Evolutionary conservation across 768 basidiomycete species (phyloP).

Genomic region (Suillus sp.): DNA sequence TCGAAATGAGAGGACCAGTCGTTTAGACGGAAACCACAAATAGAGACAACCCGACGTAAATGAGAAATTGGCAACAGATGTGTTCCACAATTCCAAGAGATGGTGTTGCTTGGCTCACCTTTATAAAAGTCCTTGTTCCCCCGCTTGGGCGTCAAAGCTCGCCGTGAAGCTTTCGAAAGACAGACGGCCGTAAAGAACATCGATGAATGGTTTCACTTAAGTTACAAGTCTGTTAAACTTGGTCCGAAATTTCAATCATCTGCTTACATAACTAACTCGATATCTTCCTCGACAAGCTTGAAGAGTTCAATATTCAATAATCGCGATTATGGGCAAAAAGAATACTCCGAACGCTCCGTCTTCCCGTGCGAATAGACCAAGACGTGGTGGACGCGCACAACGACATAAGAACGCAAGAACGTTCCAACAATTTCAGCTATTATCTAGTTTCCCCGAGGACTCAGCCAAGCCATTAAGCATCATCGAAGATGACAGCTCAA

Average conservation of each 20-base stretch:
- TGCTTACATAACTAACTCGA: constrained; percentile 2
- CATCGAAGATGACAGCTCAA: constrained; percentile 46
- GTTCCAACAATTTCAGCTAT: background rate
- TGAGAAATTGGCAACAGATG: background rate
- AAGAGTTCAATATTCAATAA: background rate
- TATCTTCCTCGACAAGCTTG: background rate
- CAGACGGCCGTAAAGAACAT: constrained; percentile 75
- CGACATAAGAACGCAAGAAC: background rate
- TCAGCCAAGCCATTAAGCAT: constrained; percentile 60
- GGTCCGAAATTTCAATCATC: background rate
- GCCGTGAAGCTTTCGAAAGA: constrained; percentile 82
- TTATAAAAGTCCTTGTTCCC: constrained; percentile 98
- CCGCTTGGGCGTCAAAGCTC: constrained; percentile 79
- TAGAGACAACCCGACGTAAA: background rate
- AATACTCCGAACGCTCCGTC: constrained; percentile 2
- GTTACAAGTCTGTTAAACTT: background rate
- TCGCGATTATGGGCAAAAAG: constrained; percentile 12
- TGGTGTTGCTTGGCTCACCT: constrained; percentile 49
- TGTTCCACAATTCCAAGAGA: background rate
- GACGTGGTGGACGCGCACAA: constrained; percentile 9
- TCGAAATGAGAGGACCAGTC: background rate
- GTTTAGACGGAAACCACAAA: constrained; percentile 2
- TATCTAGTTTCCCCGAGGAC: constrained; percentile 15
- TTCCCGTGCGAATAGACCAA: background rate
- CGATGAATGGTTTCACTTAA: background rate